Evolutionary conservation across 768 basidiomycete genomes (phyloP), one percentile per base, ranked within the genome.

Genomic region (Boletus rex-veris): DNA sequence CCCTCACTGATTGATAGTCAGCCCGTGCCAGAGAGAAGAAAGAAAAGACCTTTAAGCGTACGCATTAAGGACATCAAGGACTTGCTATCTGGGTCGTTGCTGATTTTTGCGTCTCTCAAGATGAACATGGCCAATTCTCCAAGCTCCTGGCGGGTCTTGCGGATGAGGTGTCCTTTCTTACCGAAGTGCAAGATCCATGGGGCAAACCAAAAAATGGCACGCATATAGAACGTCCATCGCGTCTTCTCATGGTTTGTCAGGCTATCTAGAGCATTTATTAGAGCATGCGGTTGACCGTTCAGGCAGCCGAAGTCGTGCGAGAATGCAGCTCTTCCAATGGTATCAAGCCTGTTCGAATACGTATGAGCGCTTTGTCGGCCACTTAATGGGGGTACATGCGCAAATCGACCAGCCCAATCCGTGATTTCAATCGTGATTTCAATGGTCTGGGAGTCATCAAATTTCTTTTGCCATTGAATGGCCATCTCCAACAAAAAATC

Each of bases 241-340:
- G 74, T 80, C 61, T 83, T 78, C 62, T 84, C 77, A 44, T 77
- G 79, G 63, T 83, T 84, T n/a, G 81, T 84, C 24, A 85, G 69
- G 26, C 77, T 77, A 59, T 85, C 81, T 41, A 85, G 67, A 8
- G 82, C 73, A 56, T 79, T 75, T 19, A 80, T 75, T 4, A 85
- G 65, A 21, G 73, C 63, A 59, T 81, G 76, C 4, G 78, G 69
- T 42, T 72, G 71, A 15, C 78, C 80, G 11, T 75, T 73, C 21
- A 85, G 76, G 61, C 80, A 82, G 50, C 74, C 71, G 49, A 86
- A 84, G 64, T 85, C 80, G 53, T 84, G 78, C 3, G 78, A 79
- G 58, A 86, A 85, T 15, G 82, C 82, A n/a, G 84, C 80, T 28
- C 77, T 76, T 14, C 78, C 80, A 31, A 85, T 74, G 2, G 80